Evolutionary conservation across 257 asterid species (phyloP), one percentile per base, ranked within the genome.

Genomic region (Echium plantagineum): DNA sequence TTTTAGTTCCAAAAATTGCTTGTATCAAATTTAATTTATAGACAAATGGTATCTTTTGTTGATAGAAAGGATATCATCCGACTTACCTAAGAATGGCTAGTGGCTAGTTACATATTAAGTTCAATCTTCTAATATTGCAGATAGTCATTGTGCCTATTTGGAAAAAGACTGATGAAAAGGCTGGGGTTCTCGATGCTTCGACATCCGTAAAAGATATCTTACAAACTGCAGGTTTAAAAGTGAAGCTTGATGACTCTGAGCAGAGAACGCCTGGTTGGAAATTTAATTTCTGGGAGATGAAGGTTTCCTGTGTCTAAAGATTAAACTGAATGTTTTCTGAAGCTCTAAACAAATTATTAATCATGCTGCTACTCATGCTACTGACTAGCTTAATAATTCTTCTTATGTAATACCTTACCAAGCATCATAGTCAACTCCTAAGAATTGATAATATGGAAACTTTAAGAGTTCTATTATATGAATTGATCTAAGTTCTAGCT

Each of bases 221-320:
- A 64, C 83, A 76, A 65, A 77, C 91, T 65, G 88, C 94, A 5
- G 94, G 97, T 61, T 66, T 93, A 64, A 89, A 69, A 79, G 90
- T 89, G 52, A 86, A 86, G 72, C 42, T 86, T 69, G 97, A 93
- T 51, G 95, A 84, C 68, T 77, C 99, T 12, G 99, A 93, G 76
- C 97, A 93, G 85, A 86, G 86, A 74, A 93, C 96, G 20, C 99
- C 99, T 46, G 96, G 99, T 30, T 93, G 97, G 97, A 89, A 93
- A 76, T 93, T 72, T 72, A 93, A 93, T 63, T 93, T 86, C 72
- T 93, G 95, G 94, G 99, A 93, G 74, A 93, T 93, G 97, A 93
- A 89, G 96, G 98, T 88, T 47, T 66, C 62, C 58, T 62, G 46
- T 31, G 56, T 55, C 12, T 55, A 19, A 5, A 48, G 31, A 18